Base-by-base conservation (phyloP, 768 basidiomycete species). In the Psilocybe sp. region DNA sequence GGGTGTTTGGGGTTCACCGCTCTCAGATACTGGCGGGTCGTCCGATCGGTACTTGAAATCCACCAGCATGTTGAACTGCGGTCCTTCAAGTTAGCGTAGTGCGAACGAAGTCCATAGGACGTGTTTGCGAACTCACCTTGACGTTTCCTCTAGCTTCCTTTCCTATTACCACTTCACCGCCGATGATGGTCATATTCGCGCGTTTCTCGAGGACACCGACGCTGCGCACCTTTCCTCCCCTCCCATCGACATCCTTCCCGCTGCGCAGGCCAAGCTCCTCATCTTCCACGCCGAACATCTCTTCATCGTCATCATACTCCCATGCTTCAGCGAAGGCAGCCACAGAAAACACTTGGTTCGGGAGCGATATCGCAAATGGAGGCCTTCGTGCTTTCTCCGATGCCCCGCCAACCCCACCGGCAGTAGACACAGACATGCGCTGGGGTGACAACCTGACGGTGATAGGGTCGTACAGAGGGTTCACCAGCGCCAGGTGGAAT, bases 221-320 rank as follows among this genome's bases (percentile, higher is more conserved):
- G 16, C 78, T 80, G 63, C 85, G 82, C 40, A 71, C 66, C 58
- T 70, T 73, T 36, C 72, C 70, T 36, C 23, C 23, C 7, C 74
- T 66, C 20, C 71, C 78, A 58, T 78, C 80, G 61, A 72, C 69
- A 58, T 78, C 73, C 53, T 68, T 64, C 36, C 70, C 63, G 53
- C 74, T 57, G 60, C 73, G 53, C 34, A 63, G 75, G 9, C 73
- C 74, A 40, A 82, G 75, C 70, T 83, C 87, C 42, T 91, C 67
- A 36, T 69, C 66, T 19, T 69, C 69, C 1, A 61, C 72, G 34
- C 79, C 82, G 59, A 87, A 86, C 88, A 91, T 89, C 39, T 92
- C 93, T 50, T 96, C 93, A 51, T 94, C 94, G 47, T 97, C 96
- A 31, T 97, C 96, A 54, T 94, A 97, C 66, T 98, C 94, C 96